Evolutionary conservation across 2,329 filamentous ascomycete genomes (phyloP).

Genomic region (Cercospora sp.): DNA sequence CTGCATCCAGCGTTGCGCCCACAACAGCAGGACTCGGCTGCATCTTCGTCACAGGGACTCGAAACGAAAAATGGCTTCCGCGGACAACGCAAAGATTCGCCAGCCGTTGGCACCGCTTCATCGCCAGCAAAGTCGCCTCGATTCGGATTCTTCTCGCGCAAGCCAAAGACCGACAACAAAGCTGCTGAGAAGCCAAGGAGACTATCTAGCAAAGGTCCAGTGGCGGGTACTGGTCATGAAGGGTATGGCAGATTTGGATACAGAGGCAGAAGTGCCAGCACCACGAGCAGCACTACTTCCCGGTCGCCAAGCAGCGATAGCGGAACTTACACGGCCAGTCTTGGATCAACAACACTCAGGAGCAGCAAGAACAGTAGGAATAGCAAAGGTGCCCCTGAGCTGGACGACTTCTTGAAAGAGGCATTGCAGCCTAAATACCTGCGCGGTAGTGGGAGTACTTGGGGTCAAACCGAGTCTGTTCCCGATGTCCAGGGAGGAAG

Average conservation of each 20-base stretch:
- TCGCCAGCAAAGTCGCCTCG: constrained; percentile 61
- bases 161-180: constrained; percentile 62
- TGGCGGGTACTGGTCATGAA: constrained; percentile 92
- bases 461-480: constrained; percentile 27
- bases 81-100: constrained; percentile 37
- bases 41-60: constrained; percentile 14
- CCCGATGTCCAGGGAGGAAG: constrained; percentile 17
- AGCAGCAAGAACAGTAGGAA: constrained; percentile 42
- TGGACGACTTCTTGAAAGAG: constrained; percentile 51
- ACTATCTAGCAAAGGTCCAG: constrained; percentile 70
- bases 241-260: constrained; percentile 70
- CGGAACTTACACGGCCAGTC: constrained; percentile 40
- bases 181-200: constrained; percentile 60
- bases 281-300: constrained; percentile 52
- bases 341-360: constrained; percentile 42
- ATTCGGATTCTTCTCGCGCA: constrained; percentile 77
- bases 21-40: constrained; percentile 24
- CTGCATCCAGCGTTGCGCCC: constrained; percentile 29
- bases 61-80: not conserved
- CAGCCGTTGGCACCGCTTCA: constrained; percentile 55
- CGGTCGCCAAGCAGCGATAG: constrained; percentile 50
- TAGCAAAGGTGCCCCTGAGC: constrained; percentile 43
- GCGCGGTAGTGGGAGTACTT: constrained; percentile 47
- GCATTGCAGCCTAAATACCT: constrained; percentile 48
- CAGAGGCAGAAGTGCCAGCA: constrained; percentile 65